Conservation (phyloP, 305 asterid species). For the Ruellia speciosa region DNA sequence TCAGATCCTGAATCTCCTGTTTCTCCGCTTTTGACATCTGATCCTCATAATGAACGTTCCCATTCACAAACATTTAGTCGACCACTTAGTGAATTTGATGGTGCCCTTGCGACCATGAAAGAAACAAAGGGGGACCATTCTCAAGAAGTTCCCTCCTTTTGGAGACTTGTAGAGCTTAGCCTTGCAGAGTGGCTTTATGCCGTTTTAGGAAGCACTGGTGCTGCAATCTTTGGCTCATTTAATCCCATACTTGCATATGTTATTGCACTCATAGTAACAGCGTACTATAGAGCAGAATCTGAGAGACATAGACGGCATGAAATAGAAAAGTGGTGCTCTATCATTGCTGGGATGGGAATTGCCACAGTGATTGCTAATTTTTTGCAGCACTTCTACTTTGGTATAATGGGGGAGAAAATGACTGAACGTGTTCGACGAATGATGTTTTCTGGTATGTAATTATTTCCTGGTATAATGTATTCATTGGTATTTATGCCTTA, state of each 20-base stretch:
- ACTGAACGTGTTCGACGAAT: constrained; percentile 98
- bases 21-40: constrained; percentile 97
- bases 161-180: constrained; percentile 98
- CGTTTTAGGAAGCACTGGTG: constrained; percentile 95
- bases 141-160: constrained; percentile 67
- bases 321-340: constrained; percentile 82
- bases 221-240: constrained; percentile 94
- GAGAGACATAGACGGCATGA: constrained; percentile 51
- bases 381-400: constrained; percentile 97
- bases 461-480: constrained; percentile 3
- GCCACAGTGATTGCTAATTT: constrained; percentile 94
- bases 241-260: constrained; percentile 95
- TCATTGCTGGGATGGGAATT: constrained; percentile 94
- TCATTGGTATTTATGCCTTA: constrained; percentile 4
- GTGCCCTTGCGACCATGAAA: constrained; percentile 35
- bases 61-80: constrained; percentile 98
- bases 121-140: constrained; percentile 43
- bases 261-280: constrained; percentile 74
- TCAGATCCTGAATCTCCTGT: constrained; percentile 99
- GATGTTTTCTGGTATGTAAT: constrained; percentile 91
- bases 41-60: constrained; percentile 92
- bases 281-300: constrained; percentile 60
- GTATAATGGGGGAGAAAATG: constrained; percentile 99
- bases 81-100: constrained; percentile 62
- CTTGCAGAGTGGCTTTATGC: constrained; percentile 99